A percentile compares a stretch with the other conserved stretches of the same genome.
Evolutionary conservation across 106 monocot genomes (phyloP).

Genomic region (Agapanthus africanus): DNA sequence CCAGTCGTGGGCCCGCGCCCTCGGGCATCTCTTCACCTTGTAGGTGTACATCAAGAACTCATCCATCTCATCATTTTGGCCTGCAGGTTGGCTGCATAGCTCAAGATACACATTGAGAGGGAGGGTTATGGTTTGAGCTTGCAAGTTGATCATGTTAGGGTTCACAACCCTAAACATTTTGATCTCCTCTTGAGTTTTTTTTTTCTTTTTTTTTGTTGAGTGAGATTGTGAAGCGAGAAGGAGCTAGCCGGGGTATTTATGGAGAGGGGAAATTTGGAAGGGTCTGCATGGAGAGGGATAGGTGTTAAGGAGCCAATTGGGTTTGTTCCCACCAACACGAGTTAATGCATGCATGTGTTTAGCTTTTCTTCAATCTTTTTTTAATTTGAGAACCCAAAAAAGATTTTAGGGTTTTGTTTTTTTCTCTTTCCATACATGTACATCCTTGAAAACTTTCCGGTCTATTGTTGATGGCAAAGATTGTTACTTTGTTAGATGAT

Average conservation of each 20-base stretch:
- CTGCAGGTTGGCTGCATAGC: neutral
- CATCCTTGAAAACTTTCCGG: no score
- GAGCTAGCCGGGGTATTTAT: conserved; percentile 1
- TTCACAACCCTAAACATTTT: neutral
- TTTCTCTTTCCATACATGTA: no score
- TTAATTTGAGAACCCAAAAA: no score
- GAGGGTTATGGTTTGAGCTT: neutral
- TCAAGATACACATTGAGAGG: conserved; percentile 1
- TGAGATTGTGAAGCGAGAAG: neutral
- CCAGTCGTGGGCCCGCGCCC: conserved; percentile 32
- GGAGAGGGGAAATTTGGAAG: neutral
- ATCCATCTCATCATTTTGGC: neutral
- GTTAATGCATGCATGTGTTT: neutral
- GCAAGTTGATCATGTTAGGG: neutral
- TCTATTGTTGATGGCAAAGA: no score
- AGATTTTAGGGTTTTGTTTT: no score
- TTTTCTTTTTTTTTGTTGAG: neutral
- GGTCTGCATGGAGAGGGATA: conserved; percentile 3
- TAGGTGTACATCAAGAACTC: conserved; percentile 41
- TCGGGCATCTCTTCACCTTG: conserved; percentile 35
- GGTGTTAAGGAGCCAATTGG: neutral
- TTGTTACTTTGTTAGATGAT: no score
- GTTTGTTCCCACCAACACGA: neutral
- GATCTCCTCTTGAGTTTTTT: no score
- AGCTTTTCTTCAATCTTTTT: neutral